Percentiles rank a stretch among this genome's conserved stretches.
Evolutionary conservation across 73 alveolate species (phyloP).

Genomic region (Uronychia setigera): DNA sequence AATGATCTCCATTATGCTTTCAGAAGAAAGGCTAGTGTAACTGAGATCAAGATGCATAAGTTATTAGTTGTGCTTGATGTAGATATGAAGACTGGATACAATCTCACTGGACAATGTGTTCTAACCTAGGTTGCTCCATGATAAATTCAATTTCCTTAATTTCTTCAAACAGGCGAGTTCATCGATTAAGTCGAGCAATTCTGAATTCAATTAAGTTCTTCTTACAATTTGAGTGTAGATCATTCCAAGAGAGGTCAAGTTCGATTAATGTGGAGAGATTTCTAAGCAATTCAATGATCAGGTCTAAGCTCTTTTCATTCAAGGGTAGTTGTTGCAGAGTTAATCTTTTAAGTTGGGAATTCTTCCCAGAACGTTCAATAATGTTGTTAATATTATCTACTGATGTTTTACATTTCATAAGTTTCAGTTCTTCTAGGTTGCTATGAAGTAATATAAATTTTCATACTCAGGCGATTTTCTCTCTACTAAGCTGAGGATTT

Average conservation of each 20-base stretch:
- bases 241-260: not conserved
- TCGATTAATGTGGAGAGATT: not conserved
- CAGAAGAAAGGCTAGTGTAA: not conserved
- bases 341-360: too few relatives aligned
- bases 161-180: not conserved
- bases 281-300: not conserved
- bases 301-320: not conserved
- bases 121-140: not conserved
- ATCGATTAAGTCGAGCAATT: not conserved
- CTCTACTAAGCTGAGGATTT: too few relatives aligned
- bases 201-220: too few relatives aligned
- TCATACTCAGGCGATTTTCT: too few relatives aligned
- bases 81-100: not conserved
- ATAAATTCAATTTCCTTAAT: not conserved
- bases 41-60: not conserved
- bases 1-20: not conserved
- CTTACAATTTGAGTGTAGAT: not conserved
- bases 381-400: too few relatives aligned
- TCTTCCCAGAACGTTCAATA: too few relatives aligned
- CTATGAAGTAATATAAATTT: too few relatives aligned
- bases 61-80: not conserved
- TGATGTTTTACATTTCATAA: too few relatives aligned
- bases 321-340: not conserved
- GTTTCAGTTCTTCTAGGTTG: too few relatives aligned
- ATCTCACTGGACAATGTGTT: not conserved